Conservation (phyloP, 208 protist species). For the Herpetomonas tarakana region DNA sequence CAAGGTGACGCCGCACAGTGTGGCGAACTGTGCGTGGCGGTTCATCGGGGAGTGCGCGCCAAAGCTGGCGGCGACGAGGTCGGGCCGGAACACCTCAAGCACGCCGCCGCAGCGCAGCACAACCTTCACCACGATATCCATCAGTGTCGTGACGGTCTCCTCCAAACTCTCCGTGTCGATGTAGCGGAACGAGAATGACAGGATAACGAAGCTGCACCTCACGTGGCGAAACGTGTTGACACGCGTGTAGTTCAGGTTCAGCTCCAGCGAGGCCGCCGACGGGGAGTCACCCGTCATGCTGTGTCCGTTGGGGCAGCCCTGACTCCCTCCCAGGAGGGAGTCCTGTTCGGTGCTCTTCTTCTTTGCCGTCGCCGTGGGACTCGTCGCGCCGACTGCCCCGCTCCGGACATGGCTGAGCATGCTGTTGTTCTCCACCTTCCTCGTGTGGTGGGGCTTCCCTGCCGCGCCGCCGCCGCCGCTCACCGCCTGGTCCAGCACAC, state of each 20-base stretch:
- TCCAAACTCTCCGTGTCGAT: conserved; percentile 20
- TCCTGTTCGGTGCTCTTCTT: too few species aligned
- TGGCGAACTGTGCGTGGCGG: conserved; percentile 25
- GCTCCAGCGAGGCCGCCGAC: conserved; percentile 4
- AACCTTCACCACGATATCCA: conserved; percentile 23
- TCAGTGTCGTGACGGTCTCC: conserved; percentile 19
- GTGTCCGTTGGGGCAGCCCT: not conserved
- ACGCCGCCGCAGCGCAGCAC: conserved; percentile 25
- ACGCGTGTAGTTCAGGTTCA: conserved; percentile 5
- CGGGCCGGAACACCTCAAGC: conserved; percentile 48
- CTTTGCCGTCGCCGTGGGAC: not conserved
- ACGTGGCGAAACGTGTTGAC: conserved; percentile 28
- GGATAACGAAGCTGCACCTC: conserved; percentile 27
- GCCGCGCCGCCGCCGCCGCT: too few species aligned
- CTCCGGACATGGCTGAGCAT: not conserved
- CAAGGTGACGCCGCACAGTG: conserved; percentile 36
- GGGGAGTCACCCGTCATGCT: not conserved
- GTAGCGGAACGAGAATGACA: conserved; percentile 26
- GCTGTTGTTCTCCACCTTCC: not conserved
- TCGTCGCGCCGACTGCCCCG: not conserved
- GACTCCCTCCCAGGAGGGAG: too few species aligned
- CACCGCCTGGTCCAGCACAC: not conserved
- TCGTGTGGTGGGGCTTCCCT: too few species aligned
- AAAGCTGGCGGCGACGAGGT: conserved; percentile 45
- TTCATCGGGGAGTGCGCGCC: conserved; percentile 24